Evolutionary conservation across 2,329 filamentous ascomycete species (phyloP).

Genomic region (Fusarium piperis): DNA sequence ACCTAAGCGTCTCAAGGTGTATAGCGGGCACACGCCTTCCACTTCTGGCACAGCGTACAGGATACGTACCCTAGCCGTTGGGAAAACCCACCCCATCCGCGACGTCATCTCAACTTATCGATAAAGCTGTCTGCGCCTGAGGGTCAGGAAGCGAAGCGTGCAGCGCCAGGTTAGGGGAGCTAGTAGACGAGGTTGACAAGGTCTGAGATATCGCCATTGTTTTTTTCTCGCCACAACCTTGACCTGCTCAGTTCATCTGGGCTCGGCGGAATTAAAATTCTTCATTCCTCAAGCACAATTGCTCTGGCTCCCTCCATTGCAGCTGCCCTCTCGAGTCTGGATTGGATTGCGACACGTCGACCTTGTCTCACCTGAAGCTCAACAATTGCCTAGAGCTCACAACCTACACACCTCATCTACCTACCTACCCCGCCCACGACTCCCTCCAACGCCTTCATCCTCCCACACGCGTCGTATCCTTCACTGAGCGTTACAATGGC

Average conservation of each 20-base stretch:
- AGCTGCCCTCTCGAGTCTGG: conserved; percentile 15
- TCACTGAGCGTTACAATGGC: conserved; percentile 44
- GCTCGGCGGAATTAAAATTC: conserved; percentile 15
- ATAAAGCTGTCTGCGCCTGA: conserved; percentile 38
- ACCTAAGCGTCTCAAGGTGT: neutral
- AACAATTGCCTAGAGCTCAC: conserved; percentile 34
- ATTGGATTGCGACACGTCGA: conserved; percentile 17
- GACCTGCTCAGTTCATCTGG: conserved; percentile 16
- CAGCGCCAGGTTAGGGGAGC: conserved; percentile 17
- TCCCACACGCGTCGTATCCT: conserved; percentile 21
- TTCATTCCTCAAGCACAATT: conserved; percentile 23
- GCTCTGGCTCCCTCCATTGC: conserved; percentile 1
- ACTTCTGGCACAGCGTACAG: conserved; percentile 15
- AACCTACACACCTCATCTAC: conserved; percentile 20
- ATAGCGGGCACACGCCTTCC: conserved; percentile 20
- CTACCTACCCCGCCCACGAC: conserved; percentile 37
- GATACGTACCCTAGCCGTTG: conserved; percentile 39
- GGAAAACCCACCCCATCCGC: conserved; percentile 32
- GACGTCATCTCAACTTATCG: conserved; percentile 45
- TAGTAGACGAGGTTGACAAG: conserved; percentile 34
- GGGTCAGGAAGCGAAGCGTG: conserved; percentile 24
- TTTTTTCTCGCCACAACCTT: conserved; percentile 28
- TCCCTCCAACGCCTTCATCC: conserved; percentile 34
- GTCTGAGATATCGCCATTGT: conserved; percentile 37
- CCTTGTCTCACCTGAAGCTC: conserved; percentile 38